These are phyloP conservation scores for Rauvolfia tetraphylla DNA, from an alignment of 257 asterid genomes.

Conservation along the genomic window DNA sequence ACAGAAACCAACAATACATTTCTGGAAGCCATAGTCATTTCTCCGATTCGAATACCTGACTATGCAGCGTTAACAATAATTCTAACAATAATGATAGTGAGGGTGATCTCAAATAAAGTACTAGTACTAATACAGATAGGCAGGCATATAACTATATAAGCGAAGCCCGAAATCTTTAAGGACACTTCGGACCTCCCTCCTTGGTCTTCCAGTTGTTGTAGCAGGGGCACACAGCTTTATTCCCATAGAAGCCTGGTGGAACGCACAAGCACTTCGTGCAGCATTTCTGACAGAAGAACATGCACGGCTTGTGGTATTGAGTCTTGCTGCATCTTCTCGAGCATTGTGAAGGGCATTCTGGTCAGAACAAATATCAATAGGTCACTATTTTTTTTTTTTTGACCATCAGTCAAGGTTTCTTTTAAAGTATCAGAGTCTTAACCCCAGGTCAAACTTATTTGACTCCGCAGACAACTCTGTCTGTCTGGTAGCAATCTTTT, in stretches of 20 bases:
- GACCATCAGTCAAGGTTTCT: conserved; percentile 13
- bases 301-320: conserved; percentile 72
- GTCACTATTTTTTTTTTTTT: neutral
- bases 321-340: conserved; percentile 57
- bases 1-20: neutral
- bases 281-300: conserved; percentile 83
- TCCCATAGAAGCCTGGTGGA: conserved; percentile 81
- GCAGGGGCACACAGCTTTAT: conserved; percentile 76
- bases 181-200: conserved; percentile 80
- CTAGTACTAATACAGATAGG: too few relatives aligned
- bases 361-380: conserved; percentile 7
- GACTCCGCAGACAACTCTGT: neutral
- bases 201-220: conserved; percentile 88
- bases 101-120: neutral
- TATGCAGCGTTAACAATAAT: neutral
- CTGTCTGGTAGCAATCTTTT: too few relatives aligned
- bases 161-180: conserved; percentile 23
- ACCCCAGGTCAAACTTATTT: neutral
- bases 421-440: neutral
- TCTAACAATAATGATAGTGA: too few relatives aligned
- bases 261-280: conserved; percentile 73
- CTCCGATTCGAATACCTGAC: too few relatives aligned
- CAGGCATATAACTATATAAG: too few relatives aligned
- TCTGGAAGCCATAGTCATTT: neutral
- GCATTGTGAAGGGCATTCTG: conserved; percentile 75